A percentile compares a stretch with the other conserved stretches of the same genome.
Evolutionary conservation across 1,284 basidiomycete genomes (phyloP).

Genomic region (Malassezia furfur): DNA sequence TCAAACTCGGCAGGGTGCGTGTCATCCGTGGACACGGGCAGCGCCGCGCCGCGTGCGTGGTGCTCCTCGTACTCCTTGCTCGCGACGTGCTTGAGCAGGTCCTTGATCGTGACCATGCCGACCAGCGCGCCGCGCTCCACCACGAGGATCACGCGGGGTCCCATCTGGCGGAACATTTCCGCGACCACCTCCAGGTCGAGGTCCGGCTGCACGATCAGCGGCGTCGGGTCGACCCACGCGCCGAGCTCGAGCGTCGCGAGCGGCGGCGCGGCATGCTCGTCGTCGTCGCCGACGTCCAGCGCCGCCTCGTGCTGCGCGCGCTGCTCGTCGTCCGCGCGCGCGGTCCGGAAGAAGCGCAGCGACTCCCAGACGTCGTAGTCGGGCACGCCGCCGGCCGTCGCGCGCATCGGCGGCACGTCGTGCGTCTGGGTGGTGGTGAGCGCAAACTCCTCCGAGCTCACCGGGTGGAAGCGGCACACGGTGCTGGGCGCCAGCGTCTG

Average conservation of each 20-base stretch:
- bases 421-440: background rate
- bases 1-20: conserved; percentile 8
- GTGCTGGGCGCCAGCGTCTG: conserved; percentile 23
- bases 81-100: conserved; percentile 58
- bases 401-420: background rate
- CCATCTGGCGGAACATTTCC: conserved; percentile 54
- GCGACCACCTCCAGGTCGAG: conserved; percentile 91
- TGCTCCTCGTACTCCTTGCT: conserved; percentile 24
- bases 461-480: conserved; percentile 30
- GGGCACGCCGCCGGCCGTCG: background rate
- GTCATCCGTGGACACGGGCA: background rate
- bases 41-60: background rate
- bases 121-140: conserved; percentile 66
- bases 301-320: background rate
- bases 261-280: background rate
- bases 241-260: conserved; percentile 3
- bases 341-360: background rate
- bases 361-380: background rate
- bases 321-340: background rate
- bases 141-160: conserved; percentile 82
- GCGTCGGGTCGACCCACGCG: conserved; percentile 59
- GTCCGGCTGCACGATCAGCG: conserved; percentile 81
- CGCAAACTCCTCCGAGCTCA: conserved; percentile 10
- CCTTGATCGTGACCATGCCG: conserved; percentile 89
- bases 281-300: background rate